Percentiles rank a stretch among this genome's conserved stretches.
Conservation (phyloP, 371 early-diverging fungal genomes). For the Coemansia sp. region DNA sequence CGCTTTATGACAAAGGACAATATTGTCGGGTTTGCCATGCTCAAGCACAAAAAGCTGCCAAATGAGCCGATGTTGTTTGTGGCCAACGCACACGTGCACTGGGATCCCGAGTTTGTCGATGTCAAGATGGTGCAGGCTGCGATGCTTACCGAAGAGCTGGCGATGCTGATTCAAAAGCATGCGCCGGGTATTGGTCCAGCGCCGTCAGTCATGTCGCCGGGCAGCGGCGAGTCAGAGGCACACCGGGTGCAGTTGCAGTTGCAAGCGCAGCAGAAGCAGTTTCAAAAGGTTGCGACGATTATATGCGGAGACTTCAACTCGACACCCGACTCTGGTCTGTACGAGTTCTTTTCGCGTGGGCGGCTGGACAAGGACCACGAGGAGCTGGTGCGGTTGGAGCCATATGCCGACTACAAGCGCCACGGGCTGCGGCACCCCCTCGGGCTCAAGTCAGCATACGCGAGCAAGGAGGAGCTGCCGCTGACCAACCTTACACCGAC, state of each 20-base stretch:
- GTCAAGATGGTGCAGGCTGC: conserved; percentile 98
- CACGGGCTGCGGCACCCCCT: conserved; percentile 81
- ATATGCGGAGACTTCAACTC: conserved; percentile 98
- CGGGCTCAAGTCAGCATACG: conserved; percentile 80
- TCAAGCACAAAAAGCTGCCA: conserved; percentile 76
- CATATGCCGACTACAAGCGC: conserved; percentile 82
- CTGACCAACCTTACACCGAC: conserved; percentile 95
- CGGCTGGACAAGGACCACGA: conserved; percentile 72
- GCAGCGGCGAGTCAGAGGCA: conserved; percentile 35
- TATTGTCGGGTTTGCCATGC: conserved; percentile 82
- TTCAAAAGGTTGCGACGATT: conserved; percentile 62
- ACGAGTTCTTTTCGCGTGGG: conserved; percentile 68
- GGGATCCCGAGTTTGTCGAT: conserved; percentile 92
- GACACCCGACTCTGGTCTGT: conserved; percentile 86
- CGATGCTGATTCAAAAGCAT: conserved; percentile 20
- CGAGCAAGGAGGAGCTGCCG: conserved; percentile 69
- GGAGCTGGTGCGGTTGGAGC: conserved; percentile 74
- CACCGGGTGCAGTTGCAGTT: conserved; percentile 41
- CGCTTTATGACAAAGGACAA: conserved; percentile 98
- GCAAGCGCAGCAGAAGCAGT: conserved; percentile 48
- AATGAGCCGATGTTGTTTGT: conserved; percentile 67
- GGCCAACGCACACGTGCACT: conserved; percentile 92
- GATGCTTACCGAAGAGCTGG: conserved; percentile 92
- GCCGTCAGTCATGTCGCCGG: neutral
- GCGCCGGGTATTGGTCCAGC: conserved; percentile 15